Conservation (phyloP, 345 rosid genomes). For the Microthlaspi erraticum region DNA sequence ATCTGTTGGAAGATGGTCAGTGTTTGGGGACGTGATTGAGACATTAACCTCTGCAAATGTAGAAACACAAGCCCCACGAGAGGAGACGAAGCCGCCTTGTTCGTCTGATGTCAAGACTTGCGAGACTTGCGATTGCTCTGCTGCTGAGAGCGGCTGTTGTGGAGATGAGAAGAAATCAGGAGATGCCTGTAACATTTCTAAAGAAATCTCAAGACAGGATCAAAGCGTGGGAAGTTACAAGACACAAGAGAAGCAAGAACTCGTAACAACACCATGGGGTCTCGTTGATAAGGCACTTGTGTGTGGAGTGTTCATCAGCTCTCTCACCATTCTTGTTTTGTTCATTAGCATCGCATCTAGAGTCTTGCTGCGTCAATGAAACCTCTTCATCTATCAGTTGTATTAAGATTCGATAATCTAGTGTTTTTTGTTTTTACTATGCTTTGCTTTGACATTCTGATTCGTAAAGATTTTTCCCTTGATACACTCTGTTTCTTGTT, state of each 20-base stretch:
- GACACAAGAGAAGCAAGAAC: slow-evolving; percentile 44
- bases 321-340: slow-evolving; percentile 56
- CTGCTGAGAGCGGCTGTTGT: slow-evolving; percentile 65
- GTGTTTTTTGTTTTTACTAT: neutral
- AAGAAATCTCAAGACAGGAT: slow-evolving; percentile 25
- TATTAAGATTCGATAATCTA: neutral
- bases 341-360: slow-evolving; percentile 54
- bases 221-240: slow-evolving; percentile 43
- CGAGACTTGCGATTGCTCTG: slow-evolving; percentile 55
- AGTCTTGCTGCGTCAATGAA: slow-evolving; percentile 43
- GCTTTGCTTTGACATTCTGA: slow-evolving; percentile 5
- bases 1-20: slow-evolving; percentile 94
- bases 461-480: neutral
- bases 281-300: slow-evolving; percentile 61
- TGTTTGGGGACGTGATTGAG: slow-evolving; percentile 82
- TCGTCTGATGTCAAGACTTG: slow-evolving; percentile 44
- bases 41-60: slow-evolving; percentile 44
- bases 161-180: slow-evolving; percentile 44
- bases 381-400: neutral
- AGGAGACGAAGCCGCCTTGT: slow-evolving; percentile 35
- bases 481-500: neutral
- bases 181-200: slow-evolving; percentile 41
- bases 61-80: slow-evolving; percentile 29
- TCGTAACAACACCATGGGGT: slow-evolving; percentile 48
- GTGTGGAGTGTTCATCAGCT: slow-evolving; percentile 69